Evolutionary conservation across 768 basidiomycete species (phyloP).

Genomic region (Lentinula sp.): DNA sequence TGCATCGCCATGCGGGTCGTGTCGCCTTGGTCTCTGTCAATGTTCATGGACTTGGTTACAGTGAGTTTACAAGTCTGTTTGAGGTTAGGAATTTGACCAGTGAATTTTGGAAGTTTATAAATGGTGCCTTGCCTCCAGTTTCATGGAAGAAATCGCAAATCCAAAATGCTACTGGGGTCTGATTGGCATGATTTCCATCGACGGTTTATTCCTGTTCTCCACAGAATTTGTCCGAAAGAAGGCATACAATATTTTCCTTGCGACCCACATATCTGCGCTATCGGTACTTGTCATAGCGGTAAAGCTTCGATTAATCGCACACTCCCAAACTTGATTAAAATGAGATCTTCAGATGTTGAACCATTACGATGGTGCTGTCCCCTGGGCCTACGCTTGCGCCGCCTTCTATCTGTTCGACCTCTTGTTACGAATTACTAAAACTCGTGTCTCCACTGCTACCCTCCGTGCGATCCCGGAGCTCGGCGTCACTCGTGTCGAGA

Average conservation of each 20-base stretch:
- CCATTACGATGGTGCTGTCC: neutral
- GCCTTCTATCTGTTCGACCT: constrained; percentile 41
- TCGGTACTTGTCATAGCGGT: constrained; percentile 10
- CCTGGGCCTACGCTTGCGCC: constrained; percentile 9
- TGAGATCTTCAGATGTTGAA: neutral
- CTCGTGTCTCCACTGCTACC: constrained; percentile 36
- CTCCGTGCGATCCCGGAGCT: constrained; percentile 41
- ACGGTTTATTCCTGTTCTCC: constrained; percentile 44
- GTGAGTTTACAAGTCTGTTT: constrained; percentile 16
- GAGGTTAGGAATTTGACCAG: neutral
- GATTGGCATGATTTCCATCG: constrained; percentile 28
- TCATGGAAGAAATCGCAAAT: constrained; percentile 18
- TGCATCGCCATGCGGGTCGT: constrained; percentile 49
- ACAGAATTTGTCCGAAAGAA: constrained; percentile 33
- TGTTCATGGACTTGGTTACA: constrained; percentile 34
- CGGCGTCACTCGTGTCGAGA: constrained; percentile 38
- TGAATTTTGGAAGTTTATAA: constrained; percentile 27
- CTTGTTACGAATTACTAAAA: constrained; percentile 39
- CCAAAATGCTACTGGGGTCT: constrained; percentile 30
- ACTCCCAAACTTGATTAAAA: too few relatives aligned
- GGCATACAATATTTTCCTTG: constrained; percentile 47
- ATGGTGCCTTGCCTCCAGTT: constrained; percentile 25
- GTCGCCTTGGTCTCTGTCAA: constrained; percentile 35
- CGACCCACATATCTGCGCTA: constrained; percentile 43
- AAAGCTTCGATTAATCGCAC: neutral